Percentiles rank a stretch among this genome's conserved stretches.
Evolutionary conservation across 805 yeast genomes (phyloP).

Genomic region (Peterozyma toletana): DNA sequence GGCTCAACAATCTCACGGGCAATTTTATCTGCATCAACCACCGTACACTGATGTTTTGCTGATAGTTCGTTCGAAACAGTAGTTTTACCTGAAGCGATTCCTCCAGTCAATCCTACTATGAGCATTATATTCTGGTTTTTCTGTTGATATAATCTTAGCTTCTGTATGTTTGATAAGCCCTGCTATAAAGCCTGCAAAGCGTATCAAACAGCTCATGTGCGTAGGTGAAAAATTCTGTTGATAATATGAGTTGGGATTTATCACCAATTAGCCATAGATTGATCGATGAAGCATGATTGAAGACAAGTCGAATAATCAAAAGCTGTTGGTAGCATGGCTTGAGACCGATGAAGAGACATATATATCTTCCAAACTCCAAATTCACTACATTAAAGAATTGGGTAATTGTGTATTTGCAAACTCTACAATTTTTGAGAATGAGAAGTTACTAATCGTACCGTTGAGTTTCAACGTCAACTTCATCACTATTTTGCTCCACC

Average conservation of each 20-base stretch:
- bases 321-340: conserved; percentile 24
- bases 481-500: conserved; percentile 40
- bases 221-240: too few species aligned
- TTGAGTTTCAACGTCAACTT: conserved; percentile 51
- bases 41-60: conserved; percentile 42
- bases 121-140: conserved; percentile 43
- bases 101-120: conserved; percentile 93
- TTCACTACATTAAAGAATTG: conserved; percentile 32
- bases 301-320: conserved; percentile 9
- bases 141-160: not conserved
- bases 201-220: not conserved
- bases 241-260: too few species aligned
- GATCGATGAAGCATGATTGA: not conserved
- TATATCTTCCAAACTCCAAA: conserved; percentile 32
- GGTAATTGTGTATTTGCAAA: conserved; percentile 62
- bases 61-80: conserved; percentile 65
- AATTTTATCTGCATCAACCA: conserved; percentile 87
- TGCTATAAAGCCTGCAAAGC: not conserved
- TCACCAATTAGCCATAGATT: not conserved
- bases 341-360: conserved; percentile 13
- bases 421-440: conserved; percentile 27
- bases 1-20: conserved; percentile 85
- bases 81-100: conserved; percentile 95
- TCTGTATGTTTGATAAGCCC: not conserved
- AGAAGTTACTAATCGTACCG: conserved; percentile 49